A percentile compares a stretch with the other conserved stretches of the same genome.
Conservation (phyloP, 2,329 filamentous ascomycete genomes). For the Apiospora sp. region DNA sequence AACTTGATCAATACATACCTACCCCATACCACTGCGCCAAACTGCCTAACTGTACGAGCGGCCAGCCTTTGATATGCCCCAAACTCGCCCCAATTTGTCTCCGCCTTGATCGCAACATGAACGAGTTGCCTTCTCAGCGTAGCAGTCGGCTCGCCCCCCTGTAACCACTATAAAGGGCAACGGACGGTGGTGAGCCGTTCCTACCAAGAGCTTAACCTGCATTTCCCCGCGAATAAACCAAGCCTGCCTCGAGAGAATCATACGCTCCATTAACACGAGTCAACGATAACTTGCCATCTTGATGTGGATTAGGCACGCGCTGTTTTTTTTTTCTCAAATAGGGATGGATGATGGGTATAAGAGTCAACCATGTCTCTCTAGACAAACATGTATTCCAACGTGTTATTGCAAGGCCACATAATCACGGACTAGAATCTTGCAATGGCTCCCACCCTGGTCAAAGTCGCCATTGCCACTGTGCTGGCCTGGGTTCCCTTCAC, state of each 20-base stretch:
- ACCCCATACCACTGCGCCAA: neutral
- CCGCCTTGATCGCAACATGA: neutral
- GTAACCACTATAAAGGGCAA: constrained; percentile 8
- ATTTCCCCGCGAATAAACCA: constrained; percentile 6
- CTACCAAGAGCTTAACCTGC: neutral
- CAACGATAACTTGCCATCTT: neutral
- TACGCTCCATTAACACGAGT: neutral
- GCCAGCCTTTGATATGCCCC: neutral
- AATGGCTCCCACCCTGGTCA: neutral
- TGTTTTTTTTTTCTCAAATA: neutral
- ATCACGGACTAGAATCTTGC: neutral
- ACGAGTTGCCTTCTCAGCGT: neutral
- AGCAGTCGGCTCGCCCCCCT: constrained; percentile 5
- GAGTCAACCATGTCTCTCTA: neutral
- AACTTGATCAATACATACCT: neutral
- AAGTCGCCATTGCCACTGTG: neutral
- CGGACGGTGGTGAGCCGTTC: constrained; percentile 7
- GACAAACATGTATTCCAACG: neutral
- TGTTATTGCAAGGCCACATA: neutral
- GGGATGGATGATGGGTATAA: neutral
- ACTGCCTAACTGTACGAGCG: neutral
- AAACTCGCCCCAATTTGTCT: neutral
- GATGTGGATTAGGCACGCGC: neutral
- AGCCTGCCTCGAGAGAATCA: neutral
- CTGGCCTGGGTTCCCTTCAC: neutral